phyloP scores from a whole-genome alignment of 352 stramenopile genomes.

The Phytophthora melonis region DNA sequence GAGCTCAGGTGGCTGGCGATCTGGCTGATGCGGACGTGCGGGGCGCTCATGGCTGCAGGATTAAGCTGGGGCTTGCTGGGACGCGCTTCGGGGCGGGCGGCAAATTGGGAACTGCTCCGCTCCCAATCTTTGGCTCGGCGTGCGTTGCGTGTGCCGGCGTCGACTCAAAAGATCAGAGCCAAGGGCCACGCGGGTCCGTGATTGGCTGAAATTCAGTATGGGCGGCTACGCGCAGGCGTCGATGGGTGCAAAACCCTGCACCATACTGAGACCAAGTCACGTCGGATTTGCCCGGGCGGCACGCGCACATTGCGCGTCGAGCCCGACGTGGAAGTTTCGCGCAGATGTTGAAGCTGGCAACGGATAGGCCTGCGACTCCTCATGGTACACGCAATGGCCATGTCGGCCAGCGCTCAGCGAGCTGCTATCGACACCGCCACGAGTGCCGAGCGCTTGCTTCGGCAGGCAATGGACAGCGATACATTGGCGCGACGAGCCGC shows the following conservation, averaged over 20 bases:
- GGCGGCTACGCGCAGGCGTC: slow-evolving; percentile 64
- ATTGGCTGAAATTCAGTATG: slow-evolving; percentile 36
- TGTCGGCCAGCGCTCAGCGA: no score
- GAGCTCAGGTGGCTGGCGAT: slow-evolving; percentile 76
- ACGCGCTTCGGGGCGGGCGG: slow-evolving; percentile 39
- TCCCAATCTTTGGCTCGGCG: slow-evolving; percentile 22
- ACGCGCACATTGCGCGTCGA: slow-evolving; percentile 32
- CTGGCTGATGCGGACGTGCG: slow-evolving; percentile 73
- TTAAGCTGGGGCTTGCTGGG: neutral
- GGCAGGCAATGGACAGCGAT: neutral
- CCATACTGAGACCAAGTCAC: slow-evolving; percentile 27
- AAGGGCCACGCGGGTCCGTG: slow-evolving; percentile 19
- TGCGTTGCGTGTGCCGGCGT: neutral
- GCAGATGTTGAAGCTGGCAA: slow-evolving; percentile 32
- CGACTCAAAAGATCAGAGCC: slow-evolving; percentile 31
- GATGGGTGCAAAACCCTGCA: slow-evolving; percentile 47
- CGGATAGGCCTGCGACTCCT: neutral
- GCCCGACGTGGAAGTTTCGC: slow-evolving; percentile 39
- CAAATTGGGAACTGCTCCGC: slow-evolving; percentile 52
- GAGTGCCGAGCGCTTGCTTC: neutral
- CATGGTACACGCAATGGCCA: neutral
- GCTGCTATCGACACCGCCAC: neutral
- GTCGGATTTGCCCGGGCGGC: slow-evolving; percentile 9
- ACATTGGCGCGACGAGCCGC: no score
- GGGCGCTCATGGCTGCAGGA: slow-evolving; percentile 58